These are phyloP conservation scores for Phytophthora litchii DNA, from an alignment of 352 stramenopile species.

Conservation along the genomic window DNA sequence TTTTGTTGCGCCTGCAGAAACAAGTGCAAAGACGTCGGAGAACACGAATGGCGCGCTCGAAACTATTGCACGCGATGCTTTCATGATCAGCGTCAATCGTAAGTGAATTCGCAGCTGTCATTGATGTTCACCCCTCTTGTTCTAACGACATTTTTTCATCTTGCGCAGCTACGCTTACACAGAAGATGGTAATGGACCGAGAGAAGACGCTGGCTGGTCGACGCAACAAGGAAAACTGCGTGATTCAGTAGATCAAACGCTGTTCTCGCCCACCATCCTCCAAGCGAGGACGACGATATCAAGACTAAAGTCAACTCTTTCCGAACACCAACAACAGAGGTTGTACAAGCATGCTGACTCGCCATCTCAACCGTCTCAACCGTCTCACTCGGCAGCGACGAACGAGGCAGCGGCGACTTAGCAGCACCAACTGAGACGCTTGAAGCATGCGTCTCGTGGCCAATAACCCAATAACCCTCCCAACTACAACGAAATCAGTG, in stretches of 20 bases:
- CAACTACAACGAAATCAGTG: conserved; percentile 2
- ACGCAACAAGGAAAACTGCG: conserved; percentile 84
- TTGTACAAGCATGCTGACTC: conserved; percentile 46
- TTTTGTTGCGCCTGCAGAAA: conserved; percentile 55
- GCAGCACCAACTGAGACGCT: conserved; percentile 26
- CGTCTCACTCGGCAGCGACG: conserved; percentile 29
- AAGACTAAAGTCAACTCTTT: conserved; percentile 47
- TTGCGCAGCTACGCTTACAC: conserved; percentile 65
- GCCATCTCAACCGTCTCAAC: no score
- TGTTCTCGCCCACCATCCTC: not conserved
- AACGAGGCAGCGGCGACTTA: conserved; percentile 26
- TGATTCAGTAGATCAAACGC: conserved; percentile 54
- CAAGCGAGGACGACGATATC: conserved; percentile 9
- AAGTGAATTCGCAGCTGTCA: conserved; percentile 29
- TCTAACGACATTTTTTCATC: conserved; percentile 11
- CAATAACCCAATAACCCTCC: conserved; percentile 1
- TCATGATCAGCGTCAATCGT: conserved; percentile 89
- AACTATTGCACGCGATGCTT: conserved; percentile 86
- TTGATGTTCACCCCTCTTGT: not conserved
- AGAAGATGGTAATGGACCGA: conserved; percentile 82
- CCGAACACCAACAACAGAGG: conserved; percentile 44
- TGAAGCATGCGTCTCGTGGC: conserved; percentile 7
- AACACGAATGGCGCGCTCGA: conserved; percentile 88
- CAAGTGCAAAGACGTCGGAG: conserved; percentile 88
- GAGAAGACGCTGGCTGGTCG: conserved; percentile 74